A percentile compares a stretch with the other conserved stretches of the same genome.
These are phyloP conservation scores for Trichoderma asperellum DNA, from an alignment of 2,329 filamentous ascomycete genomes.

Conservation along the genomic window DNA sequence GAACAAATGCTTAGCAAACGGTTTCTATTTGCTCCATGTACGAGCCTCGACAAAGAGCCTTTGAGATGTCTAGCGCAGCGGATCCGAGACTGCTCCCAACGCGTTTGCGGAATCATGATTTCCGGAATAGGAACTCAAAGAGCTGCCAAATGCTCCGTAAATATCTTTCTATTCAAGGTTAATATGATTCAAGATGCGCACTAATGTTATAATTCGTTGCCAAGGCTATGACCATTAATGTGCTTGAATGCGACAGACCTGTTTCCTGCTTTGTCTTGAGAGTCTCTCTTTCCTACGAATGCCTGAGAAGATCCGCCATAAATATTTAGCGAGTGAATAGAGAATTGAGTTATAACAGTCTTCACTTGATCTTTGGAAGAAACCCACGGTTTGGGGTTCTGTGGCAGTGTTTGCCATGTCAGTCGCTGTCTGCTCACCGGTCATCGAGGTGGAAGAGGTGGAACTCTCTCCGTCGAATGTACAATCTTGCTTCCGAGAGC, in stretches of 20 bases:
- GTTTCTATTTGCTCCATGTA: not conserved
- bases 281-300: not conserved
- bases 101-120: not conserved
- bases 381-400: not conserved
- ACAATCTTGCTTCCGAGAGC: not conserved
- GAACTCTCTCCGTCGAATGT: not conserved
- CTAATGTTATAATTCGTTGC: not conserved
- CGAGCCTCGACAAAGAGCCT: not conserved
- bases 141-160: not conserved
- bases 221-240: not conserved
- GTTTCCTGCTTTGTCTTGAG: not conserved
- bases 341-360: not conserved
- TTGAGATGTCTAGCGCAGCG: no score
- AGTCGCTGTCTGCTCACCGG: not conserved
- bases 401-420: not conserved
- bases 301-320: not conserved
- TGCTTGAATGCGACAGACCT: no score
- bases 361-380: not conserved
- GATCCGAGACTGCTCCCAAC: not conserved
- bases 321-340: not conserved
- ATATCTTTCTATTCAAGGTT: not conserved
- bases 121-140: conserved; percentile 15
- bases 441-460: conserved; percentile 1
- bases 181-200: not conserved
- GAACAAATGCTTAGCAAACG: no score